Evolutionary conservation across 2,329 filamentous ascomycete species (phyloP), one percentile per base, ranked within the genome.

Genomic region (Ophiocordyceps camponoti-rufipedis): DNA sequence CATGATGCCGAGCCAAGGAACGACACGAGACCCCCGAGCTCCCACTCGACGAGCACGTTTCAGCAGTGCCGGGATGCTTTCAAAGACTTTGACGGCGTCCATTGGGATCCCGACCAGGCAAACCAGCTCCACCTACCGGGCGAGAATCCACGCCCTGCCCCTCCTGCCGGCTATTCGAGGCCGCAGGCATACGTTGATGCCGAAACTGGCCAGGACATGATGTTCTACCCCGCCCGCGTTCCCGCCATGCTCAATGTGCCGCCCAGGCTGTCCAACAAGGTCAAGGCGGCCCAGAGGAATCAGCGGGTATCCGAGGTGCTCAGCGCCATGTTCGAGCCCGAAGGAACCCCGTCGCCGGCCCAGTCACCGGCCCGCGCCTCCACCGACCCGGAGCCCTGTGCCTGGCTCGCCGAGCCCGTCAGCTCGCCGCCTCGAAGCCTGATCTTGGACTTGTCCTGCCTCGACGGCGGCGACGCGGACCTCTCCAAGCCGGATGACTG

Each of bases 151-250:
- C 50, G 50, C 42, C 58, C 49, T 29, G 58, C 47, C 29, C 49
- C 51, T 4, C 50, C 57, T n/a, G 28, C 39, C 13, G 44, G 48
- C 12, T 45, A 43, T 16, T 56, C 59, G 51, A 62, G 64, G 16
- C 70, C 75, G 11, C 69, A 73, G 49, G 77, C 77, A 1, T 80
- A 78, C 58, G 63, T 75, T 55, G 70, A 80, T 55, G 75, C 76
- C 2, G 67, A 71, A 28, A 80, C 80, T 1, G 81, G 78, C 5
- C 78, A 89, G 52, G 70, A 80, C 53, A 94, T 96, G 85, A 77
- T 94, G 10, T 96, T 82, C 62, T 98, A 98, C 59, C 91, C 91
- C 13, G 91, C 91, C 3, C 88, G 86, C 1, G 91, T 98, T 3
- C 91, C 91, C 3, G 80, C 83, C 50, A 88, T 94, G 80, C 72